phyloP scores from a whole-genome alignment of 805 yeast species.

The Kodamaea sagamina region DNA sequence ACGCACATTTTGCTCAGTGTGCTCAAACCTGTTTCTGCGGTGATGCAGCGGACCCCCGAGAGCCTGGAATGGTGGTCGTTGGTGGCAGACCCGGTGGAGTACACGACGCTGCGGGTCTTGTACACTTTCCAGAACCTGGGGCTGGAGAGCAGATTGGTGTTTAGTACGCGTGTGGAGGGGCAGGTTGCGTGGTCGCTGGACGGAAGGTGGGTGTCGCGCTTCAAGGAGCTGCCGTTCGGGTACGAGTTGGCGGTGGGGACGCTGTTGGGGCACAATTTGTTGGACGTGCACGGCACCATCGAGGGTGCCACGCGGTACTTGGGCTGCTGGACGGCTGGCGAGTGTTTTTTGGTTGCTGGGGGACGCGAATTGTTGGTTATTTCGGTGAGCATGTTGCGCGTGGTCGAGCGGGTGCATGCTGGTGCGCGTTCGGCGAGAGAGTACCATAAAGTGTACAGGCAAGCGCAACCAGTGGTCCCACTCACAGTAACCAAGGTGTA shows the following conservation, averaged over 20 bases:
- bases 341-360: slow-evolving; percentile 9
- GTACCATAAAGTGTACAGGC: neutral
- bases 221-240: slow-evolving; percentile 29
- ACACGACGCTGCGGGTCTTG: slow-evolving; percentile 20
- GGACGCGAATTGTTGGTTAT: neutral
- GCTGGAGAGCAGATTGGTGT: slow-evolving; percentile 26
- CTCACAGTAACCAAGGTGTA: neutral
- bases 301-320: slow-evolving; percentile 6
- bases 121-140: slow-evolving; percentile 38
- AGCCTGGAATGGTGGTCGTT: slow-evolving; percentile 33
- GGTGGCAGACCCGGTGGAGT: slow-evolving; percentile 26
- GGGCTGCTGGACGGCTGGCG: slow-evolving; percentile 11
- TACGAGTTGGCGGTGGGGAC: slow-evolving; percentile 30
- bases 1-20: slow-evolving; percentile 33
- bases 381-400: slow-evolving; percentile 1
- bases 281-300: slow-evolving; percentile 4
- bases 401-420: neutral
- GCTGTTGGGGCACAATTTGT: slow-evolving; percentile 22
- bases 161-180: slow-evolving; percentile 7
- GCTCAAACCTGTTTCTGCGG: slow-evolving; percentile 31
- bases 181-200: slow-evolving; percentile 32
- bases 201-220: slow-evolving; percentile 37
- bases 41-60: slow-evolving; percentile 22
- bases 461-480: neutral
- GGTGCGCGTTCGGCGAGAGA: neutral